Percentiles rank a stretch among this genome's conserved stretches.
Evolutionary conservation across 306 rosid genomes (phyloP).

Genomic region (Quercus berberidifolia): DNA sequence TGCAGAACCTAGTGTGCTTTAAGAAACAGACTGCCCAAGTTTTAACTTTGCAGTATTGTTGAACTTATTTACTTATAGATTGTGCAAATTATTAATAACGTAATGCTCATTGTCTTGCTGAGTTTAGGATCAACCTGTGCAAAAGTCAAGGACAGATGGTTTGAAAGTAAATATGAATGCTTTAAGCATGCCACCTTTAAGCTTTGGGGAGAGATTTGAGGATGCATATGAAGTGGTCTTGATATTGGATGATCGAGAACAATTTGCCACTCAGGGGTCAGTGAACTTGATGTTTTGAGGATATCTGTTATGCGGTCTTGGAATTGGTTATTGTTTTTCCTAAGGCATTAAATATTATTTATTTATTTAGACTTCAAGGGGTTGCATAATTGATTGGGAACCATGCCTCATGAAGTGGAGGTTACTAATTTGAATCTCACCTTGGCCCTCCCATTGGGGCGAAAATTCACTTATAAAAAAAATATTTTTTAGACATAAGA

Average conservation of each 20-base stretch:
- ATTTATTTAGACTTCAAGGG: neutral
- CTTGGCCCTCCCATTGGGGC: too few relatives aligned
- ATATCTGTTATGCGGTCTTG: neutral
- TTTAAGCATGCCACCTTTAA: constrained; percentile 75
- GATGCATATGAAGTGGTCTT: constrained; percentile 76
- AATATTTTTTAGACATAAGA: neutral
- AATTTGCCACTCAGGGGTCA: constrained; percentile 84
- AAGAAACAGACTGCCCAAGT: neutral
- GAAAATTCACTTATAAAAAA: too few relatives aligned
- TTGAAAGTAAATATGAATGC: constrained; percentile 35
- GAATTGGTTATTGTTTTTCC: neutral
- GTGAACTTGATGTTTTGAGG: constrained; percentile 25
- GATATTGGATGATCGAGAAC: constrained; percentile 90
- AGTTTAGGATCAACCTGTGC: constrained; percentile 37
- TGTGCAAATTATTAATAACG: neutral
- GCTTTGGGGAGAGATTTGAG: constrained; percentile 85
- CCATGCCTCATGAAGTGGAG: too few relatives aligned
- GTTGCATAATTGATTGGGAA: too few relatives aligned
- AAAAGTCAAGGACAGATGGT: constrained; percentile 34
- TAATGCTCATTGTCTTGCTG: constrained; percentile 23
- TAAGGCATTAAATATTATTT: neutral
- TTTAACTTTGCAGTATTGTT: neutral
- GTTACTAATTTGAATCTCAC: too few relatives aligned
- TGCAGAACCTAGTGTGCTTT: neutral
- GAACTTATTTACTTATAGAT: constrained; percentile 3